These are phyloP conservation scores for Przewalskia tangutica DNA, from an alignment of 257 asterid genomes.

Conservation along the genomic window DNA sequence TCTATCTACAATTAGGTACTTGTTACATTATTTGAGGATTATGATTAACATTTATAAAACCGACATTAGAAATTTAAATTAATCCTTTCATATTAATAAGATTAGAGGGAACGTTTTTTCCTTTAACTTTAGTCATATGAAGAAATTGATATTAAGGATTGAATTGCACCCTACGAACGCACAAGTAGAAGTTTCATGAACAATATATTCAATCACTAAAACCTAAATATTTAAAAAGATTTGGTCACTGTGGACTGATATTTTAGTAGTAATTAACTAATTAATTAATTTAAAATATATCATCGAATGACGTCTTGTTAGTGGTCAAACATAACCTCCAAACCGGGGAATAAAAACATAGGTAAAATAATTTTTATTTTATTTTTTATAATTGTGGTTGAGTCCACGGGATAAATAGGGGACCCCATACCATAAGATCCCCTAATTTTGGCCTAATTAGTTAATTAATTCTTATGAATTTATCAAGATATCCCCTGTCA, in stretches of 20 bases:
- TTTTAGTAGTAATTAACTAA: background rate
- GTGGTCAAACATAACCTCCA: background rate
- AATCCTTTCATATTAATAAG: too few relatives aligned
- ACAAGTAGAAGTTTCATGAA: background rate
- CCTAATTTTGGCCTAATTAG: background rate
- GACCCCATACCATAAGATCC: background rate
- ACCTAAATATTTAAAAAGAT: background rate
- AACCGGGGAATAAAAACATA: background rate
- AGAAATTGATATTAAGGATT: background rate
- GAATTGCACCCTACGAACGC: slow-evolving; percentile 4
- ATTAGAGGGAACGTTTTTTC: too few relatives aligned
- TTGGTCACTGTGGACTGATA: background rate
- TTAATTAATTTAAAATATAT: background rate
- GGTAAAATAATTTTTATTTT: background rate
- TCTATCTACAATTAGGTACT: too few relatives aligned
- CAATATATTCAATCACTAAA: background rate
- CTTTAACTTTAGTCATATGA: too few relatives aligned
- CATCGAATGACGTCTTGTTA: background rate
- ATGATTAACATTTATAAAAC: too few relatives aligned
- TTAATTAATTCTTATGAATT: background rate
- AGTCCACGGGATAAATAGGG: background rate
- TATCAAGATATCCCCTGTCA: background rate
- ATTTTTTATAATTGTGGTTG: background rate
- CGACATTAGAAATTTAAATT: too few relatives aligned
- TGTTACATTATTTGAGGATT: too few relatives aligned